Conservation (phyloP, 2,329 filamentous ascomycete species). For the Acrocalymma vagum region DNA sequence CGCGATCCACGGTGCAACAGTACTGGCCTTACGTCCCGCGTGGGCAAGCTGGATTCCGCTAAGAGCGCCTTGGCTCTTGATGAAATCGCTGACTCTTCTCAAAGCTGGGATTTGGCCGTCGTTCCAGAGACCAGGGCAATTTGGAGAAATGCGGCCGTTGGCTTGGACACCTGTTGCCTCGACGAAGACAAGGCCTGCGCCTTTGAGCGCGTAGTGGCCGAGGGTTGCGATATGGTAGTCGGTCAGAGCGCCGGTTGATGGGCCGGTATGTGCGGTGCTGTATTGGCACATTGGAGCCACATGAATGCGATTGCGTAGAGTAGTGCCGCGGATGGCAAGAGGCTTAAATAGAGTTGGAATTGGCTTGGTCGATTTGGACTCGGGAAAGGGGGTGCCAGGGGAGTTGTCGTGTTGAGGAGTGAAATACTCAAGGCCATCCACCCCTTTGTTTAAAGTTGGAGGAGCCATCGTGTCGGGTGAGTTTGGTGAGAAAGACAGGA, state of each 20-base stretch:
- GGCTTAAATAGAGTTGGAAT: conserved; percentile 45
- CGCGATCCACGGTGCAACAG: conserved; percentile 41
- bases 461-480: conserved; percentile 28
- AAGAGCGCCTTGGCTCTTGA: conserved; percentile 43
- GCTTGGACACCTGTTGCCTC: conserved; percentile 47
- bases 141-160: conserved; percentile 46
- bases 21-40: conserved; percentile 45
- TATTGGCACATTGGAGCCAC: conserved; percentile 52
- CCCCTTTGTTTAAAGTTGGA: conserved; percentile 35
- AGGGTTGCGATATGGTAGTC: conserved; percentile 49
- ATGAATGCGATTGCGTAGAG: conserved; percentile 46
- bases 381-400: conserved; percentile 46
- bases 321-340: conserved; percentile 44
- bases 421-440: conserved; percentile 51
- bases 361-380: conserved; percentile 8
- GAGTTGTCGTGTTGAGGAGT: conserved; percentile 53
- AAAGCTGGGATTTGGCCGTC: conserved; percentile 47
- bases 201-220: conserved; percentile 50
- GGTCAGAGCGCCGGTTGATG: conserved; percentile 45
- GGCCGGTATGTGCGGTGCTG: conserved; percentile 41
- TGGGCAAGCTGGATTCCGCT: conserved; percentile 46
- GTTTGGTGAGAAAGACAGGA: no score
- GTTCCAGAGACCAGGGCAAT: conserved; percentile 46
- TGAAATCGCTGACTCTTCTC: conserved; percentile 41
- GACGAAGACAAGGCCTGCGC: conserved; percentile 42